Base-by-base conservation (phyloP, 1,284 basidiomycete genomes). In the Cryptococcus sp. region DNA sequence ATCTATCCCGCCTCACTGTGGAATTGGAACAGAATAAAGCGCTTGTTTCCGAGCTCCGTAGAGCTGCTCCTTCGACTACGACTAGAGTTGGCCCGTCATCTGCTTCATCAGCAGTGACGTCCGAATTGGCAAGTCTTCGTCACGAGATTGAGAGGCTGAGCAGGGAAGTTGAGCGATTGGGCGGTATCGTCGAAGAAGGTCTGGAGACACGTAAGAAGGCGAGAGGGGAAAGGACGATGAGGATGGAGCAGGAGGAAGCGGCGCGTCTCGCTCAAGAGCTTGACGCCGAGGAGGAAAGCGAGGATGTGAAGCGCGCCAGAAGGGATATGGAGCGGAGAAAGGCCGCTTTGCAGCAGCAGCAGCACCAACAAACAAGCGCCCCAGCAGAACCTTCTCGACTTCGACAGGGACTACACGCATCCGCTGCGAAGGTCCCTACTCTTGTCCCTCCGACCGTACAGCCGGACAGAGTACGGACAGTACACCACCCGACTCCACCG, bases 121-220 rank as follows among this genome's bases (percentile, higher is more conserved):
- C 82, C 0, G 90, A 92, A 68, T 80, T 83, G 0, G 79, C 78
- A 1, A 80, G 84, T 0, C 70, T 91, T 41, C 79, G 83, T 38
- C 54, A 53, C n/a, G 68, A 77, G 51, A 70, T 78, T 20, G 75
- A 75, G 68, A 79, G 88, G 30, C 83, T 94, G 3, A 86, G 84
- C 0, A 85, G 85, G 3, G 91, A 94, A 74, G 88, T 93, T 1
- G 86, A 88, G 59, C 86, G 89, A 3, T 80, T 93, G n/a, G 82
- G 87, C 19, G 86, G 85, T 0, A 87, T 93, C 0, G 89, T 93
- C 0, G 90, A 92, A 70, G 87, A 91, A 59, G 90, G 90, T 0
- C 80, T 93, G 47, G 83, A 85, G 54, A 89, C 90, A 64, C 79
- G 89, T 23, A 80, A 86, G 22, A 62, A 62, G 25, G 67, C 66